Evolutionary conservation across 176 grass and related monocot species (phyloP), one percentile per base, ranked within the genome.

Genomic region (Carex parvula): DNA sequence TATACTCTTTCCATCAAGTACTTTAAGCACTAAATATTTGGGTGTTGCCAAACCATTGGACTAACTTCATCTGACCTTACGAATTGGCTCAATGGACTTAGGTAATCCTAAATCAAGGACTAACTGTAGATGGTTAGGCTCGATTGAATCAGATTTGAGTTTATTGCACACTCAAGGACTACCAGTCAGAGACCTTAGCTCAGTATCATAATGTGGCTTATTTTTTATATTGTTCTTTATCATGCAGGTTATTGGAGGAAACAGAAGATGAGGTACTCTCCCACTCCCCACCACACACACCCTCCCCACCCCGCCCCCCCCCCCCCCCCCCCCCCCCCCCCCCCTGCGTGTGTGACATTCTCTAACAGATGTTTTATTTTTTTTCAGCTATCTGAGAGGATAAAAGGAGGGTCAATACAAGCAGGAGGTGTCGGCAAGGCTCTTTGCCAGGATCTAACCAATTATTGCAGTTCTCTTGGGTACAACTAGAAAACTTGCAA

Each of bases 401-500:
- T 99, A 81, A 99, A 99, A 91, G 79, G 39, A 67, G 89, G 91
- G 61, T 90, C 89, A 0, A 41, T 74, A 54, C 77, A 95, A 87
- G 79, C 85, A 21, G 88, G 85, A 29, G 77, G 84, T 26, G 91
- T 92, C 17, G 90, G 89, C 70, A 88, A 88, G 71, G 85, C 88
- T 39, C 93, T 99, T 79, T 95, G 96, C 65, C 62, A 89, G 80
- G 89, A 95, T 89, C 90, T 99, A 62, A 95, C 91, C 87, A 92
- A 88, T 79, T 92, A 95, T 69, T 98, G 96, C 52, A 85, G 2
- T 15, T 64, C 84, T 29, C 65, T 84, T 58, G 88, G 91, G 96
- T 95, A 91, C 65, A 29, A 12, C 46, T 8, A 29, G 50, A 12
- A 18, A 16, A 24, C 50, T 61, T 60, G 16, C 74, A 42, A 42